phyloP scores from a whole-genome alignment of 1,139 yeast genomes.

The Blastobotrys elegans region DNA sequence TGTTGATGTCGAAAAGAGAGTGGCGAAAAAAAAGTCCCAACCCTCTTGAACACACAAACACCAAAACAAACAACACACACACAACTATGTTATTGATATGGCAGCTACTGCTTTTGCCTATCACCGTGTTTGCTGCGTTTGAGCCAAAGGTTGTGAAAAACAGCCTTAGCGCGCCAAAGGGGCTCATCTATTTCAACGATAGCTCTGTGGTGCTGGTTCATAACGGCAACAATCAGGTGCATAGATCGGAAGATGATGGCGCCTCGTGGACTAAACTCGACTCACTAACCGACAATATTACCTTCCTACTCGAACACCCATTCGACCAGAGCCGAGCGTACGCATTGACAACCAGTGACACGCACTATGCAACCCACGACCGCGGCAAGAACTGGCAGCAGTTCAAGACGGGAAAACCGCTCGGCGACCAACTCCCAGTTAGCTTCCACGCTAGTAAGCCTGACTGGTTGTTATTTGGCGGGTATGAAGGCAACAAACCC shows the following conservation, averaged over 20 bases:
- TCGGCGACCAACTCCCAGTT: constrained; percentile 26
- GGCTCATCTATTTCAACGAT: constrained; percentile 30
- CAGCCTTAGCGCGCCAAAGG: constrained; percentile 29
- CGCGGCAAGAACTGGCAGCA: constrained; percentile 54
- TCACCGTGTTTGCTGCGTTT: background rate
- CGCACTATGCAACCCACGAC: constrained; percentile 52
- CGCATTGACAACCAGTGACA: constrained; percentile 37
- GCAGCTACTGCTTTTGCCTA: background rate
- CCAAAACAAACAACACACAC: background rate
- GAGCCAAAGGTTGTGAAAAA: constrained; percentile 6
- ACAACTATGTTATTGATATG: background rate
- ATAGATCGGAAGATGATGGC: constrained; percentile 56
- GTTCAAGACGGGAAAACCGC: constrained; percentile 32
- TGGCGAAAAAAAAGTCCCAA: background rate
- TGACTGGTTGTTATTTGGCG: constrained; percentile 41
- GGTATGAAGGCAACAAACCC: constrained; percentile 36
- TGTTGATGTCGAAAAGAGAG: background rate
- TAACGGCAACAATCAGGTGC: constrained; percentile 32
- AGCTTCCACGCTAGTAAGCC: constrained; percentile 42
- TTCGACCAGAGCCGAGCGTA: constrained; percentile 47
- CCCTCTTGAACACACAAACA: background rate
- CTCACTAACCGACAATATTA: constrained; percentile 28
- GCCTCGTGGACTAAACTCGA: constrained; percentile 44
- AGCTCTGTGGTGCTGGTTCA: constrained; percentile 38
- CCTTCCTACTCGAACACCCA: constrained; percentile 42